Conservation (phyloP, 2,329 filamentous ascomycete genomes). For the Akanthomyces lecanii region DNA sequence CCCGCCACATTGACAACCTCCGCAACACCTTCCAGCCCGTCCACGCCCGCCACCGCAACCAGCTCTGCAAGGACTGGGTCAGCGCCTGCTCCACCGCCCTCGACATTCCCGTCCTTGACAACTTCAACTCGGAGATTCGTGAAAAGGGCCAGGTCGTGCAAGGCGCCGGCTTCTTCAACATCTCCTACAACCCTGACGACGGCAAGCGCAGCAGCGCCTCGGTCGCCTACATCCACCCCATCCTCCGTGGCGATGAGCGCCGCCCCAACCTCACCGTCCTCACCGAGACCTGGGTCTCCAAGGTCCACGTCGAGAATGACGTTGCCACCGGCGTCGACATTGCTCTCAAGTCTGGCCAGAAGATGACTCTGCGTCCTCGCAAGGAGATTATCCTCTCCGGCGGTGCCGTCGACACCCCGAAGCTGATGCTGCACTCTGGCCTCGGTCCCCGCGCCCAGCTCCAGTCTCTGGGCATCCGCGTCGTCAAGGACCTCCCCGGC, state of each 20-base stretch:
- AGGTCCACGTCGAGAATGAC: slow-evolving; percentile 66
- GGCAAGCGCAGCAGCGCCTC: slow-evolving; percentile 80
- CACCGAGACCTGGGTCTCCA: slow-evolving; percentile 83
- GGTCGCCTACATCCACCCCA: slow-evolving; percentile 90
- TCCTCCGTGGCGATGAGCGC: slow-evolving; percentile 76
- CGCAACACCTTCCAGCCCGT: slow-evolving; percentile 89
- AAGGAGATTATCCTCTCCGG: slow-evolving; percentile 76
- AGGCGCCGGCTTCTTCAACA: slow-evolving; percentile 84
- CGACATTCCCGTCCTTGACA: slow-evolving; percentile 73
- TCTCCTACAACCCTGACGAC: slow-evolving; percentile 87
- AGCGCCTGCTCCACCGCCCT: slow-evolving; percentile 73
- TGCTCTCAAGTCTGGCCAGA: slow-evolving; percentile 50
- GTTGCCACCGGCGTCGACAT: slow-evolving; percentile 71
- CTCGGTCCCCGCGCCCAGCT: slow-evolving; percentile 53
- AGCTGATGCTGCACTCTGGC: slow-evolving; percentile 56
- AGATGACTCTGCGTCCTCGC: slow-evolving; percentile 57
- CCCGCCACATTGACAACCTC: slow-evolving; percentile 74
- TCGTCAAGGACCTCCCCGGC: slow-evolving; percentile 54
- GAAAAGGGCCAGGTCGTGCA: slow-evolving; percentile 66
- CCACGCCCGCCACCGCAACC: slow-evolving; percentile 78
- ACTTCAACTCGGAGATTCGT: slow-evolving; percentile 84
- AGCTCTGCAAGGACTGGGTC: slow-evolving; percentile 89
- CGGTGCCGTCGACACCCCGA: slow-evolving; percentile 77
- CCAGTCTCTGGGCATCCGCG: slow-evolving; percentile 47
- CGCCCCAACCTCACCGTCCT: slow-evolving; percentile 80